A percentile compares a stretch with the other conserved stretches of the same genome.
Conservation (phyloP, 352 stramenopile species). For the Globisporangium megalacanthum region DNA sequence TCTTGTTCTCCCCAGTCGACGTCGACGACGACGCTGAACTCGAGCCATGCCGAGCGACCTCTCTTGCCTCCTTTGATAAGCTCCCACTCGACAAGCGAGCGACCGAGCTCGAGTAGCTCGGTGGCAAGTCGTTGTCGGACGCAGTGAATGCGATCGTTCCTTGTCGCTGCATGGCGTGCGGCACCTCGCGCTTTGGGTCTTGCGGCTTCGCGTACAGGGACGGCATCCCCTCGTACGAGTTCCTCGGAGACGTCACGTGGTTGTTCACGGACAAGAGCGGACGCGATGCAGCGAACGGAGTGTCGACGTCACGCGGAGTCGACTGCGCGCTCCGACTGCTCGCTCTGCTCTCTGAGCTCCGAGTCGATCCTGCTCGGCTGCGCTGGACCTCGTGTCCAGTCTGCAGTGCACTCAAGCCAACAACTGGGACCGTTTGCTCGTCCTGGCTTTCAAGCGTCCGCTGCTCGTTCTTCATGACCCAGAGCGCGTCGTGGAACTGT, state of each 20-base stretch:
- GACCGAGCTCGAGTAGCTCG: slow-evolving; percentile 8
- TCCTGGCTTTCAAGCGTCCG: not conserved
- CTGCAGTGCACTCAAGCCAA: not conserved
- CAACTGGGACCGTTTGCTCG: not conserved
- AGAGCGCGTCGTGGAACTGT: slow-evolving; percentile 59
- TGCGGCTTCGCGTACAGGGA: slow-evolving; percentile 14
- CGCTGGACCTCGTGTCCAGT: not conserved
- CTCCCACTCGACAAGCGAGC: slow-evolving; percentile 2
- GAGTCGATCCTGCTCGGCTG: not conserved
- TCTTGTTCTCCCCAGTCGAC: slow-evolving; percentile 3
- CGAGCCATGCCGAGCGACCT: not conserved
- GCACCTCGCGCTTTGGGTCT: not conserved
- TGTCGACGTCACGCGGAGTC: not conserved
- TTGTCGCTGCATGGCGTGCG: slow-evolving; percentile 1
- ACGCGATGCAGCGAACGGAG: not conserved
- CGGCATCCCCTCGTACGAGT: slow-evolving; percentile 14
- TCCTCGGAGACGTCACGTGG: slow-evolving; percentile 14
- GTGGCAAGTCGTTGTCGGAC: slow-evolving; percentile 3
- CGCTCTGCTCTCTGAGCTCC: not conserved
- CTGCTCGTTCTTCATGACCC: slow-evolving; percentile 24
- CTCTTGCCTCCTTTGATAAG: slow-evolving; percentile 1
- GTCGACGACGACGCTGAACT: not conserved
- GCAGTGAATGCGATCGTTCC: slow-evolving; percentile 9
- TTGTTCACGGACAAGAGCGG: slow-evolving; percentile 3
- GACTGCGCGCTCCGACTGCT: not conserved